Evolutionary conservation across 331 rosid species (phyloP), one percentile per base, ranked within the genome.

Genomic region (Ulmus americana): DNA sequence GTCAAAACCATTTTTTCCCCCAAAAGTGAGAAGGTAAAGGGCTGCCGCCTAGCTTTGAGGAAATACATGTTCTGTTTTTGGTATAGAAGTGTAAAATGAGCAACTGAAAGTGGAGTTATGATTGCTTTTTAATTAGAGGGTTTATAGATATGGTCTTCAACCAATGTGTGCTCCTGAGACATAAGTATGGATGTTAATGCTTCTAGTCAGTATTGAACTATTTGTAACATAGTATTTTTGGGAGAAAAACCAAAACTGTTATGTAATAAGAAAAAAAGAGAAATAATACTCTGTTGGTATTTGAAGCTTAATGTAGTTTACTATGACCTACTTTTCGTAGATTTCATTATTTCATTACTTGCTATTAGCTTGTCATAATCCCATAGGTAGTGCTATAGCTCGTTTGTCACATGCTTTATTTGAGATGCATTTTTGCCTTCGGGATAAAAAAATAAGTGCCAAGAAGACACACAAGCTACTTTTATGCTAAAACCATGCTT

Each of bases 11-110:
- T 89, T 75, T 85, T 92, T 75, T 65, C 77, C 77, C 82, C 95
- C 20, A 84, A 86, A 84, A 79, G 42, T 79, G 95, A 80, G 79
- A 86, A 92, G 97, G 98, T 92, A 86, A 83, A 74, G 61, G 69
- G n/a, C 42, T 72, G 11, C 70, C 49, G 70, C 72, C 64, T 66
- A 52, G 58, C 76, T 72, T 68, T 79, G 77, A 61, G 70, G 67
- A 50, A 70, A 73, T 76, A 80, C 71, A 60, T 76, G 50, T 62
- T 63, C 77, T 64, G 70, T 64, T 75, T 66, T 70, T 51, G 43
- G 46, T 41, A 4, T 1, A 41, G 38, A 14, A 6, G 8, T 67
- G 81, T 3, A 84, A 77, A 64, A 68, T 57, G 67, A 58, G 10
- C 50, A 46, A 51, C 41, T 48, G 14, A 53, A 63, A 49, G 65